Conservation (phyloP, 371 early-diverging fungal genomes). For the Funneliformis caledonium region DNA sequence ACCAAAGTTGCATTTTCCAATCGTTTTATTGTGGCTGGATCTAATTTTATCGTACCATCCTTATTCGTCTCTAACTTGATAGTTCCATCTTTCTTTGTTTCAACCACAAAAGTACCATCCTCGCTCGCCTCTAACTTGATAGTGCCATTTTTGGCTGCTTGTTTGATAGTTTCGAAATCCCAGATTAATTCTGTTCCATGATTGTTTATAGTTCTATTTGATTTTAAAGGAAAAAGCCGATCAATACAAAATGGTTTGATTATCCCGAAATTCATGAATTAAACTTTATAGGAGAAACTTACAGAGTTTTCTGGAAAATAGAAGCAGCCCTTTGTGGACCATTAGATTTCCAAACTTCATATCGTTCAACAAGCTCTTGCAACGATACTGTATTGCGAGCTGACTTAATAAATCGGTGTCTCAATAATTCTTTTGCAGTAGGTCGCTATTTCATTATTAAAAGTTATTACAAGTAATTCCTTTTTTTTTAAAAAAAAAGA, state of each 20-base stretch:
- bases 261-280: neutral
- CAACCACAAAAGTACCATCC: neutral
- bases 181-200: neutral
- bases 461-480: neutral
- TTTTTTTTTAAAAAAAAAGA: neutral
- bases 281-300: neutral
- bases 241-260: neutral
- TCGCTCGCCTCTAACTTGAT: neutral
- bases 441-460: constrained; percentile 66
- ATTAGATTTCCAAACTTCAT: constrained; percentile 73
- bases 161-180: constrained; percentile 25
- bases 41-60: constrained; percentile 14
- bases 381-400: constrained; percentile 78
- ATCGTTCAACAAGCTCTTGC: constrained; percentile 85
- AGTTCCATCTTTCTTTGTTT: neutral
- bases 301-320: constrained; percentile 43
- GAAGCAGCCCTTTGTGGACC: constrained; percentile 64
- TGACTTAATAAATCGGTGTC: constrained; percentile 87
- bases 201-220: neutral
- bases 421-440: constrained; percentile 87
- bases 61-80: neutral
- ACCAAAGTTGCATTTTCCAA: neutral
- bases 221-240: neutral
- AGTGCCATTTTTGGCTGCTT: neutral
- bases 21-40: neutral